Base-by-base conservation (phyloP, 2,329 filamentous ascomycete genomes). In the Beauveria bassiana region DNA sequence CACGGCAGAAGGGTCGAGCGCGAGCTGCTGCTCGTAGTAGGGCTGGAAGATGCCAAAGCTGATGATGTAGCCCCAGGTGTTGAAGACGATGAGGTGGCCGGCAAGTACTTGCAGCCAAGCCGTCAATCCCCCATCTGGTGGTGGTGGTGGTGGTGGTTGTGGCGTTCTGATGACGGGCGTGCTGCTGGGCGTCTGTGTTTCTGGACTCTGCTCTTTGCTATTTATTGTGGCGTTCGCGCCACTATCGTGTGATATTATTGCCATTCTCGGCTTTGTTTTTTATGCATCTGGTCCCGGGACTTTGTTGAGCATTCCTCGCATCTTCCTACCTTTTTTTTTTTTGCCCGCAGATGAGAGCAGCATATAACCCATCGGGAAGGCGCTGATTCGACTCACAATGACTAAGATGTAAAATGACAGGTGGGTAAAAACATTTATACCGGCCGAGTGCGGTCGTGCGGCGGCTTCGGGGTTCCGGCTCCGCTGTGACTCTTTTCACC, bases 91-190 rank as follows among this genome's bases (percentile, higher is more conserved):
- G 16, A 77, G 67, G 63, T 75, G 73, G 3, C 71, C 73, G 5
- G 70, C 72, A 1, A 75, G 61, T 5, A 77, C 73, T 42, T 77
- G 75, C 1, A 72, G 64, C 75, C 75, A 77, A 0, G 75, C 75
- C 26, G 49, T 34, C 49, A 34, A n/a, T 0, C 75, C 75, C 1
- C 74, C 74, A 47, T 77, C 74, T 0, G 73, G 74, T 5, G 71
- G 74, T 34, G 64, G 63, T 22, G 22, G 22, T 0, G 73, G 63
- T 0, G 73, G 74, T 5, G 71, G 74, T 34, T 64, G 63, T 45
- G 61, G 10, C 28, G 49, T 20, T 18, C 28, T n/a, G 8, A 9
- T n/a, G 8, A 9, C 28, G 49, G 49, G 49, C 34, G 26, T 51
- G 26, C 18, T 34, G 47, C 1, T 8, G 3, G 28, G 49, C 9